These are phyloP conservation scores for Grosmannia serpens DNA, from an alignment of 2,329 filamentous ascomycete species.

Conservation along the genomic window DNA sequence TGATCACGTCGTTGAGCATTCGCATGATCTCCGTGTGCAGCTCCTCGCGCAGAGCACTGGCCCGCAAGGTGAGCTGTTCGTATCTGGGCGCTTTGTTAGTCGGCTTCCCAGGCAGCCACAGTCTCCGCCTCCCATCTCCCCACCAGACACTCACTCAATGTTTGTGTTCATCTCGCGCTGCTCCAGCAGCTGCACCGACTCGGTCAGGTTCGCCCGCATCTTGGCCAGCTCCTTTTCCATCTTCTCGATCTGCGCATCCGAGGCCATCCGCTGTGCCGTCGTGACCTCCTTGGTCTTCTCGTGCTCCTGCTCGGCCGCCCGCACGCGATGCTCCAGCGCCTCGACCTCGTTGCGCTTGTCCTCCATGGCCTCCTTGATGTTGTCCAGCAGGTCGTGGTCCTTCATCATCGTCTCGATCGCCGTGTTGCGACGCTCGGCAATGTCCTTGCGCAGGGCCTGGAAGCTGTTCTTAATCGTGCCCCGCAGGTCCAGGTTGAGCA, in stretches of 20 bases:
- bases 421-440: constrained; percentile 74
- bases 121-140: not conserved
- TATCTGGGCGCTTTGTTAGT: constrained; percentile 44
- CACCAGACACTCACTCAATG: constrained; percentile 58
- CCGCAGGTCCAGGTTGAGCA: constrained; percentile 80
- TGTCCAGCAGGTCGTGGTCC: constrained; percentile 84
- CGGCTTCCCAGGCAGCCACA: not conserved
- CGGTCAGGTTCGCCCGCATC: constrained; percentile 73
- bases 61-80: constrained; percentile 78
- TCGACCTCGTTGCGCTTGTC: constrained; percentile 92
- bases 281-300: constrained; percentile 85
- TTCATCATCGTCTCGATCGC: constrained; percentile 88
- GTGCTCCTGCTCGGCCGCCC: constrained; percentile 84
- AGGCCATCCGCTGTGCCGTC: constrained; percentile 74
- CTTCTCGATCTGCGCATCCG: constrained; percentile 91
- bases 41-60: constrained; percentile 80
- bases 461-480: constrained; percentile 73
- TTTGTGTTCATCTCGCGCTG: constrained; percentile 94
- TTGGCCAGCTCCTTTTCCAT: constrained; percentile 97
- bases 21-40: constrained; percentile 94
- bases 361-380: constrained; percentile 92
- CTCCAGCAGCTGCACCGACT: constrained; percentile 84
- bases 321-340: constrained; percentile 75
- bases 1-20: constrained; percentile 94
- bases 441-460: constrained; percentile 69